These are phyloP conservation scores for Sugiyamaella pinicola DNA, from an alignment of 1,139 yeast genomes.

Conservation along the genomic window DNA sequence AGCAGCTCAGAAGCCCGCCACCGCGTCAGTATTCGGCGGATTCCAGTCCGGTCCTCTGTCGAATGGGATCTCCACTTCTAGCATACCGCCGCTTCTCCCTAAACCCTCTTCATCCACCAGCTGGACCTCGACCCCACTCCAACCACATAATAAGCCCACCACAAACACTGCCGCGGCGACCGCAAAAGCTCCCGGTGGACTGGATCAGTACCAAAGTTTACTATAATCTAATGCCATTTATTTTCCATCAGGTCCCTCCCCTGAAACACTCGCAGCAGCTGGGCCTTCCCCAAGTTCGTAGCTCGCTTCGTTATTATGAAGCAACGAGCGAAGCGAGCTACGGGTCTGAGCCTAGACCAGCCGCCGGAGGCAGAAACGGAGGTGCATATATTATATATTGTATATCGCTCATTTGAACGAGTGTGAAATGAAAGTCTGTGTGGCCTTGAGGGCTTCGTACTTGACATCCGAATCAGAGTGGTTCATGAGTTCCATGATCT, in stretches of 20 bases:
- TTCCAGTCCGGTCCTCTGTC: slow-evolving; percentile 2
- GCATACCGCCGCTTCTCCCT: slow-evolving; percentile 24
- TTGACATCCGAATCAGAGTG: slow-evolving; percentile 84
- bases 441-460: slow-evolving; percentile 91
- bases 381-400: background rate
- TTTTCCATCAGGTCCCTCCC: no score
- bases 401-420: slow-evolving; percentile 44
- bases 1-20: slow-evolving; percentile 5
- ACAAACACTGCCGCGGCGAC: slow-evolving; percentile 12
- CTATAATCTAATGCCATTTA: slow-evolving; percentile 21
- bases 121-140: slow-evolving; percentile 5
- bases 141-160: slow-evolving; percentile 12
- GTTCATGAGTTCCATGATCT: slow-evolving; percentile 83
- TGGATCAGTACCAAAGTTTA: slow-evolving; percentile 34
- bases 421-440: slow-evolving; percentile 88
- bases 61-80: slow-evolving; percentile 1
- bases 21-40: slow-evolving; percentile 1
- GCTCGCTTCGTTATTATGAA: no score
- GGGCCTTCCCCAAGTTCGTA: no score
- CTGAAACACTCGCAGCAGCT: no score
- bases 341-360: slow-evolving; percentile 2
- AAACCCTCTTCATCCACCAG: slow-evolving; percentile 17
- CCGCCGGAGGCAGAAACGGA: no score
- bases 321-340: no score
- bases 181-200: slow-evolving; percentile 20